phyloP scores from a whole-genome alignment of 306 rosid genomes.

The Prunus armeniaca region DNA sequence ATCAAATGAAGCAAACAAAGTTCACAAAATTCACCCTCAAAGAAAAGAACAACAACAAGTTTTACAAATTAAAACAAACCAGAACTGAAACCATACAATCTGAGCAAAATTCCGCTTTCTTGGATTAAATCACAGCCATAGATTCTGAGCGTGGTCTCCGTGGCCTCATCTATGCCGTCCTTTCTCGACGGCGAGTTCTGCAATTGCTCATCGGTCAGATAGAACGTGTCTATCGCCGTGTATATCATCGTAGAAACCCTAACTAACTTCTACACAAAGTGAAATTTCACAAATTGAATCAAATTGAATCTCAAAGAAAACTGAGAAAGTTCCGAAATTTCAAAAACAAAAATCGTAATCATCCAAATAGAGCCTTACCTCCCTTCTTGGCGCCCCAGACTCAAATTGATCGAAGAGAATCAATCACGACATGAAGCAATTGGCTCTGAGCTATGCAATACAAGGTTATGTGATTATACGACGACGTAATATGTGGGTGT shows the following conservation, averaged over 20 bases:
- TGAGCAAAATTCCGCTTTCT: constrained; percentile 92
- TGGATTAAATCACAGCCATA: constrained; percentile 95
- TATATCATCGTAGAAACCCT: constrained; percentile 54
- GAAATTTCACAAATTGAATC: neutral
- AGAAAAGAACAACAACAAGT: neutral
- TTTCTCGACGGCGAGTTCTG: constrained; percentile 68
- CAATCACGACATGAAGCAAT: neutral
- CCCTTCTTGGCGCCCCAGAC: neutral
- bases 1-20: neutral
- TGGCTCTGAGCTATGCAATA: neutral
- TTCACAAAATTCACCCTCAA: neutral
- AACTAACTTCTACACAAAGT: constrained; percentile 1
- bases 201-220: constrained; percentile 68
- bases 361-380: neutral
- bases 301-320: neutral
- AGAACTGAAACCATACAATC: constrained; percentile 45
- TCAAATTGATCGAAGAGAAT: neutral
- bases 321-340: neutral
- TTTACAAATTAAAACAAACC: neutral
- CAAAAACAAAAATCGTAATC: neutral
- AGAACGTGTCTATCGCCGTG: constrained; percentile 86
- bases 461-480: neutral
- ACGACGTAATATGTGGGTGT: neutral
- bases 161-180: constrained; percentile 77
- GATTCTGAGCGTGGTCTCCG: constrained; percentile 76